Evolutionary conservation across 2,329 filamentous ascomycete genomes (phyloP).

Genomic region (Verticillium tricorpus): DNA sequence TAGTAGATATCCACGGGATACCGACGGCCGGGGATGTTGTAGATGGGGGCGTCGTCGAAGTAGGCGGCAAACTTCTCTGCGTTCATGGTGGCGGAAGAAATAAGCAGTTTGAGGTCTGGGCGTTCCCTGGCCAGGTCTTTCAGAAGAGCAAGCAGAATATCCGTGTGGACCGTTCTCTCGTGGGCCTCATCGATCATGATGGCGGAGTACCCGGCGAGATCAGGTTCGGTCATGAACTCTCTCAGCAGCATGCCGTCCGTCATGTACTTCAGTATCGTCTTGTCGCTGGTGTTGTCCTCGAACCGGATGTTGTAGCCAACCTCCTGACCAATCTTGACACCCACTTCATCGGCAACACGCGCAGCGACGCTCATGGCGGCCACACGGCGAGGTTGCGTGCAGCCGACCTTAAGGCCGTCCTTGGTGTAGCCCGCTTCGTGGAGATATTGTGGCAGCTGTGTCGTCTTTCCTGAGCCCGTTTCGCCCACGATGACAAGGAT

Average conservation of each 20-base stretch:
- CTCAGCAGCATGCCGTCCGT: constrained; percentile 93
- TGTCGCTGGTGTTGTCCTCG: constrained; percentile 85
- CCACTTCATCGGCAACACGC: constrained; percentile 92
- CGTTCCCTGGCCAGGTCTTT: constrained; percentile 83
- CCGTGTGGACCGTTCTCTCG: constrained; percentile 86
- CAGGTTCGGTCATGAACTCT: constrained; percentile 85
- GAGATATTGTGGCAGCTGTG: constrained; percentile 89
- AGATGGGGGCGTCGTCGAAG: constrained; percentile 89
- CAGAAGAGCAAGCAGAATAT: constrained; percentile 81
- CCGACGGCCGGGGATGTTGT: constrained; percentile 85
- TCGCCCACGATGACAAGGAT: constrained; percentile 90
- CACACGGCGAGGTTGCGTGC: constrained; percentile 90
- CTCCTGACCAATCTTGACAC: constrained; percentile 82
- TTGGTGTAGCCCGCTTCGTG: constrained; percentile 89
- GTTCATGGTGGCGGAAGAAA: constrained; percentile 92
- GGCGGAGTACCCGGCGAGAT: constrained; percentile 75
- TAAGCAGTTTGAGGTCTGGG: constrained; percentile 83
- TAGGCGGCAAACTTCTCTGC: constrained; percentile 88
- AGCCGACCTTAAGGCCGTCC: constrained; percentile 77
- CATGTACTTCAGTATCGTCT: constrained; percentile 92
- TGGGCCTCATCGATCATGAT: constrained; percentile 98
- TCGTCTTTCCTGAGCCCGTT: constrained; percentile 93
- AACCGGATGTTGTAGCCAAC: constrained; percentile 95
- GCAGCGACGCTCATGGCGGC: constrained; percentile 97
- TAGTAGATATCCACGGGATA: constrained; percentile 93